Conservation (phyloP, 805 yeast species). For the Ogataea angusta region DNA sequence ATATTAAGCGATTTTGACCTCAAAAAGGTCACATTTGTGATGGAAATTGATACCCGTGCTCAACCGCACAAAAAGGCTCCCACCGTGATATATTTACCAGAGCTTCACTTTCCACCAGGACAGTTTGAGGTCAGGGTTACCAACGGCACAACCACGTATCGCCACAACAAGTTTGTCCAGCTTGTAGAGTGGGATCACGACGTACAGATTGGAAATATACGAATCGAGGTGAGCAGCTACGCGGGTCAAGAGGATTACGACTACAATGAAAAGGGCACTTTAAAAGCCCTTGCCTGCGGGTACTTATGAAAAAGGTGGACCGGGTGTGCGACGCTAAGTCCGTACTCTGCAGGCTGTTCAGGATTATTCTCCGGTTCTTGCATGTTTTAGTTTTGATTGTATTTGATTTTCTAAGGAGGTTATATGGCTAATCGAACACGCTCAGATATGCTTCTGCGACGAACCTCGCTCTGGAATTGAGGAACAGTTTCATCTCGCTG, state of each 20-base stretch:
- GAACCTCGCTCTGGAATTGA: constrained; percentile 96
- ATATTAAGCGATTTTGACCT: constrained; percentile 58
- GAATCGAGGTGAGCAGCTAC: constrained; percentile 18
- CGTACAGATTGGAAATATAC: constrained; percentile 22
- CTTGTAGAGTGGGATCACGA: constrained; percentile 71
- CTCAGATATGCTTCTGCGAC: constrained; percentile 95
- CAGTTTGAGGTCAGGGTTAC: constrained; percentile 48
- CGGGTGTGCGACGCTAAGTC: constrained; percentile 14
- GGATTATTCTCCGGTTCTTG: constrained; percentile 14
- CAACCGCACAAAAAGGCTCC: constrained; percentile 30
- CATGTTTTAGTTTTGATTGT: constrained; percentile 18
- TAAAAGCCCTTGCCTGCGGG: constrained; percentile 37
- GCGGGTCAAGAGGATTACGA: constrained; percentile 9
- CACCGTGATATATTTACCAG: constrained; percentile 67
- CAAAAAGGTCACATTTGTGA: constrained; percentile 40
- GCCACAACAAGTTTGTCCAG: constrained; percentile 49
- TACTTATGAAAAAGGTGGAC: constrained; percentile 16
- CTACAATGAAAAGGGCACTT: constrained; percentile 17
- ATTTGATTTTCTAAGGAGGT: constrained; percentile 13
- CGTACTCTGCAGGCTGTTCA: constrained; percentile 31
- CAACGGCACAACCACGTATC: constrained; percentile 48
- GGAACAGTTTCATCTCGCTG: constrained; percentile 94
- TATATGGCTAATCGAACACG: constrained; percentile 62
- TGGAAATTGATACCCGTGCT: constrained; percentile 40
- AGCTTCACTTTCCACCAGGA: constrained; percentile 60